Percentiles rank a stretch among this genome's conserved stretches.
phyloP scores from a whole-genome alignment of 169 alveolate genomes.

The Cryptosporidium canis region DNA sequence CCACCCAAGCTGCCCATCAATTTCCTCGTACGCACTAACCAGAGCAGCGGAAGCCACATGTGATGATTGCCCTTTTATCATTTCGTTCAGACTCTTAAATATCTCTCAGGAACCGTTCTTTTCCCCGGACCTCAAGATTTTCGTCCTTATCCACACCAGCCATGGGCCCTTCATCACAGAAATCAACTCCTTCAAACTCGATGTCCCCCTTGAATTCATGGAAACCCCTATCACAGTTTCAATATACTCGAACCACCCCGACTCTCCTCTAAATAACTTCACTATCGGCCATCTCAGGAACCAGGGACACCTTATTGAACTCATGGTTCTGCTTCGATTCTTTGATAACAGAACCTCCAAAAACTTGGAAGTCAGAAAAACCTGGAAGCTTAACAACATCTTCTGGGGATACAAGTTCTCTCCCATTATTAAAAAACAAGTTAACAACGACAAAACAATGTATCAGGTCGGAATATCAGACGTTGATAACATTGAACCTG shows the following conservation, averaged over 20 bases:
- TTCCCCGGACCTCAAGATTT: slow-evolving; percentile 75
- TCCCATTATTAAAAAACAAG: slow-evolving; percentile 45
- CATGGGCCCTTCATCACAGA: slow-evolving; percentile 74
- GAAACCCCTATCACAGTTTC: slow-evolving; percentile 78
- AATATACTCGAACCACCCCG: slow-evolving; percentile 69
- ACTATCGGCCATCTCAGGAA: slow-evolving; percentile 72
- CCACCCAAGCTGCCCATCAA: neutral
- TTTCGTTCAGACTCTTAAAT: slow-evolving; percentile 78
- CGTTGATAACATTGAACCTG: slow-evolving; percentile 58
- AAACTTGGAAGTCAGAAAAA: slow-evolving; percentile 76
- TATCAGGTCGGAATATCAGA: slow-evolving; percentile 64
- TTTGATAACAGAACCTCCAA: slow-evolving; percentile 78
- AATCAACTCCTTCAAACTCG: slow-evolving; percentile 71
- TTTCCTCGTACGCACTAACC: neutral
- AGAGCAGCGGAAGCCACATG: slow-evolving; percentile 10
- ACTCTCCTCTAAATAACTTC: slow-evolving; percentile 74
- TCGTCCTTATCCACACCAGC: slow-evolving; percentile 61
- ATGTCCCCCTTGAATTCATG: slow-evolving; percentile 79
- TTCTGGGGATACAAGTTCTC: slow-evolving; percentile 70
- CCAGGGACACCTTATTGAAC: slow-evolving; percentile 75
- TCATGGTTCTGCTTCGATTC: slow-evolving; percentile 75
- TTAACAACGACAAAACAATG: slow-evolving; percentile 23
- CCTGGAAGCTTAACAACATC: slow-evolving; percentile 55
- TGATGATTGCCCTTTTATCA: slow-evolving; percentile 53
- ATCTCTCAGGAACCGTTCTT: slow-evolving; percentile 76